phyloP scores from a whole-genome alignment of 257 asterid genomes.

The Verbena officinalis region DNA sequence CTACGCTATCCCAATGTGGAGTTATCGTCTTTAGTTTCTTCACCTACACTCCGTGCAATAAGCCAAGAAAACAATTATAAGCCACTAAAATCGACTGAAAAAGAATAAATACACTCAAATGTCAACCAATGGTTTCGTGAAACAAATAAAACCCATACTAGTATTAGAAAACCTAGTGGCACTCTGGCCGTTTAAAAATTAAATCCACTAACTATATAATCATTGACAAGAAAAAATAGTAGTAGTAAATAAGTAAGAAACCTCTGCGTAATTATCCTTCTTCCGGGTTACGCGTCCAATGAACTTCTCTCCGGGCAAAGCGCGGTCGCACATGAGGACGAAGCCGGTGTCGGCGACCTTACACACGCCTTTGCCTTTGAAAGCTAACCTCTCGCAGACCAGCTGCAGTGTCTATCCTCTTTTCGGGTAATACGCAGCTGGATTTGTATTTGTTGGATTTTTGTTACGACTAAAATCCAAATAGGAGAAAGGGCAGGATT shows the following conservation, averaged over 20 bases:
- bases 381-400: slow-evolving; percentile 85
- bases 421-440: slow-evolving; percentile 63
- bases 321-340: slow-evolving; percentile 88
- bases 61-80: slow-evolving; percentile 25
- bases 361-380: slow-evolving; percentile 90
- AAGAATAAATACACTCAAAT: slow-evolving; percentile 5
- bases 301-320: slow-evolving; percentile 90
- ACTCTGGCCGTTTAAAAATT: not conserved
- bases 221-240: not conserved
- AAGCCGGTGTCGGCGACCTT: slow-evolving; percentile 81
- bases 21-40: slow-evolving; percentile 72
- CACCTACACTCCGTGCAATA: slow-evolving; percentile 55
- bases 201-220: not conserved
- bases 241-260: slow-evolving; percentile 20
- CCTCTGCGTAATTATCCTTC: slow-evolving; percentile 88
- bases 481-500: no score
- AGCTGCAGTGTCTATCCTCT: slow-evolving; percentile 87
- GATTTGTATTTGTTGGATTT: slow-evolving; percentile 20
- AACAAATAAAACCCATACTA: not conserved
- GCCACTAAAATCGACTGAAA: slow-evolving; percentile 17
- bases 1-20: slow-evolving; percentile 75
- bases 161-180: not conserved
- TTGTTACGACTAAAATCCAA: no score
- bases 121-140: not conserved
- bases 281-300: slow-evolving; percentile 82